Evolutionary conservation across 1,284 basidiomycete genomes (phyloP), one percentile per base, ranked within the genome.

Genomic region (Malassezia globosa): DNA sequence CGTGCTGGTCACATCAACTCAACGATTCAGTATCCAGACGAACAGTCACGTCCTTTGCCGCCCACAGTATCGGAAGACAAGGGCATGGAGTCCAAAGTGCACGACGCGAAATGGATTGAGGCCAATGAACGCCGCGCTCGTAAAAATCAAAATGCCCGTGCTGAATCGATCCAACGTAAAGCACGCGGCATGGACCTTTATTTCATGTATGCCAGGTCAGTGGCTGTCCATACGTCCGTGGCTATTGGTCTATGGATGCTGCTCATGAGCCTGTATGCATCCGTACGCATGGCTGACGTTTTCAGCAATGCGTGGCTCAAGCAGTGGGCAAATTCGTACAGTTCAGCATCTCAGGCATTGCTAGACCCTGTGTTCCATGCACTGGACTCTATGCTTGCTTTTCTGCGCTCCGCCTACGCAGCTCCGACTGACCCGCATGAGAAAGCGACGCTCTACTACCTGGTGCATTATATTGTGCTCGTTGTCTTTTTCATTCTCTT

Each of bases 91-190:
- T n/a, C 26, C 21, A 34, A 39, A 11, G 7, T 34, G 13, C 34
- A 24, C 5, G 24, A n/a, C 13, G n/a, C 16, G 29, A 37, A 41
- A 6, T 45, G 42, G 37, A 14, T 31, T n/a, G 36, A 27, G 7
- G 58, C 60, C 47, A 49, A 59, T 37, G 55, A 52, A 44, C 60
- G 55, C 54, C 58, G 59, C 16, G 57, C 59, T 8, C 59, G 52
- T 46, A 68, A 66, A 35, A 51, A 56, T 42, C 51, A 54, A 3
- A 48, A 58, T 42, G 56, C 57, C 16, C 60, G 66, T 34, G 66
- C 67, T 13, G 68, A 71, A 49, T 59, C 59, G 4, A 68, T 62
- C 53, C 61, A 60, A 37, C 58, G 66, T 1, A 59, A 63, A 3
- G 40, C 58, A 3, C 56, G 60, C 10, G 63, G 62, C 8, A 46